A percentile compares a stretch with the other conserved stretches of the same genome.
Conservation (phyloP, 2,329 filamentous ascomycete species). For the Pseudocercospora macadamiae region DNA sequence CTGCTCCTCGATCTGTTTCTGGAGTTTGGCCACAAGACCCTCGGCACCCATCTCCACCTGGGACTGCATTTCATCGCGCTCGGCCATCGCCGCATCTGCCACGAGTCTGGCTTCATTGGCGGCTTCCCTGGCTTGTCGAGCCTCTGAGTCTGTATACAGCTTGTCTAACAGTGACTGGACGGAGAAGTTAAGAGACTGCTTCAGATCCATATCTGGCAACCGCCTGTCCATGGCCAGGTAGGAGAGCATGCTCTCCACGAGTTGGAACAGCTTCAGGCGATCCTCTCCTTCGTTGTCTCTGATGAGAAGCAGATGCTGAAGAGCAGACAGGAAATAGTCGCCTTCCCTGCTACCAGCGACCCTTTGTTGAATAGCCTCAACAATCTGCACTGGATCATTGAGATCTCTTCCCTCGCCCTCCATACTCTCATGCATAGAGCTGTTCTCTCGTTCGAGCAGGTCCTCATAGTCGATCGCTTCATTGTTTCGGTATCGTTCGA, state of each 20-base stretch:
- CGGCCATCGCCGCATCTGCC: conserved; percentile 91
- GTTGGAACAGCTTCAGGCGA: conserved; percentile 90
- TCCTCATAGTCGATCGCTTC: conserved; percentile 99
- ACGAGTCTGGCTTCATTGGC: conserved; percentile 87
- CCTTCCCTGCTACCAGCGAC: conserved; percentile 82
- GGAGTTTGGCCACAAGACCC: conserved; percentile 87
- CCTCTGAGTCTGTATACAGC: conserved; percentile 94
- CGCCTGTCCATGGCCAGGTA: conserved; percentile 98
- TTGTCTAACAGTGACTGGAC: conserved; percentile 95
- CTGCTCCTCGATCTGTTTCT: conserved; percentile 93
- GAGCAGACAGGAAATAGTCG: conserved; percentile 92
- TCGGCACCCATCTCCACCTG: conserved; percentile 90
- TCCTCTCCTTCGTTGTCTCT: conserved; percentile 91
- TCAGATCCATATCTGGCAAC: conserved; percentile 94
- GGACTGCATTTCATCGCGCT: conserved; percentile 91
- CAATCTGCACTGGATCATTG: conserved; percentile 89
- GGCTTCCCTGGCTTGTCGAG: conserved; percentile 88
- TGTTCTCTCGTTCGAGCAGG: conserved; percentile 87
- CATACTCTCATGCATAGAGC: conserved; percentile 83
- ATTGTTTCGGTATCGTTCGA: conserved; percentile 89
- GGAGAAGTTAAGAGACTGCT: conserved; percentile 96
- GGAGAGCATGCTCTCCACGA: conserved; percentile 97
- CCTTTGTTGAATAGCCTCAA: conserved; percentile 86
- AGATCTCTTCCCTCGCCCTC: conserved; percentile 89
- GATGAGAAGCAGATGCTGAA: conserved; percentile 93